Evolutionary conservation across 768 basidiomycete species (phyloP).

Genomic region (Leccinum fibrillosum): DNA sequence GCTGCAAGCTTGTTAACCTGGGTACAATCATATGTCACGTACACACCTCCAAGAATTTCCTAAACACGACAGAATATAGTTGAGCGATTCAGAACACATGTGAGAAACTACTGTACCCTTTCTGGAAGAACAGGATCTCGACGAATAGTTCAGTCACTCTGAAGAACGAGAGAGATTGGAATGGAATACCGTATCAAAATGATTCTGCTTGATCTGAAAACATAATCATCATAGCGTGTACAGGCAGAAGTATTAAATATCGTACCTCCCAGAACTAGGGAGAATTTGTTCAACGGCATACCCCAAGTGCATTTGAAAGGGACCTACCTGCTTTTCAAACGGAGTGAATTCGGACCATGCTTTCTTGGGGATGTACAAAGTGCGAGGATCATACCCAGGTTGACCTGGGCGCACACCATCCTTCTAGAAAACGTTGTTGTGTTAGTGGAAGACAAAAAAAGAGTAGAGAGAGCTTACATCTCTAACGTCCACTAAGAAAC

Average conservation of each 20-base stretch:
- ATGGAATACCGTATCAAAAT: constrained; percentile 80
- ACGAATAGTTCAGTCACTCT: constrained; percentile 11
- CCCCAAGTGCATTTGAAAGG: not conserved
- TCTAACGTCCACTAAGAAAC: constrained; percentile 65
- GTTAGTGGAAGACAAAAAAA: not conserved
- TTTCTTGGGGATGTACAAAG: constrained; percentile 71
- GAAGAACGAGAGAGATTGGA: constrained; percentile 5
- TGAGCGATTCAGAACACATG: not conserved
- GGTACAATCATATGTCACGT: not conserved
- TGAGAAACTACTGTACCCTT: constrained; percentile 59
- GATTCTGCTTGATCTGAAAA: constrained; percentile 89
- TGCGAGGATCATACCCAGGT: constrained; percentile 86
- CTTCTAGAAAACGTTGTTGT: constrained; percentile 47
- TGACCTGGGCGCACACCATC: constrained; percentile 77
- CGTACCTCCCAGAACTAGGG: constrained; percentile 72
- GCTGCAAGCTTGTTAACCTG: constrained; percentile 25
- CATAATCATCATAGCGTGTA: constrained; percentile 3
- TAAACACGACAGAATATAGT: constrained; percentile 30
- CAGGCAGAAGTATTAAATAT: constrained; percentile 4
- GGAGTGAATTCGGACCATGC: constrained; percentile 87
- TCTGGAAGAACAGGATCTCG: constrained; percentile 94
- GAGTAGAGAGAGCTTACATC: constrained; percentile 49
- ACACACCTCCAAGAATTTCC: constrained; percentile 77
- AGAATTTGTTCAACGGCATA: not conserved
- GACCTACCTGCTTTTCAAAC: constrained; percentile 82